Base-by-base conservation (phyloP, 805 yeast species). In the Metschnikowia gelsemii region DNA sequence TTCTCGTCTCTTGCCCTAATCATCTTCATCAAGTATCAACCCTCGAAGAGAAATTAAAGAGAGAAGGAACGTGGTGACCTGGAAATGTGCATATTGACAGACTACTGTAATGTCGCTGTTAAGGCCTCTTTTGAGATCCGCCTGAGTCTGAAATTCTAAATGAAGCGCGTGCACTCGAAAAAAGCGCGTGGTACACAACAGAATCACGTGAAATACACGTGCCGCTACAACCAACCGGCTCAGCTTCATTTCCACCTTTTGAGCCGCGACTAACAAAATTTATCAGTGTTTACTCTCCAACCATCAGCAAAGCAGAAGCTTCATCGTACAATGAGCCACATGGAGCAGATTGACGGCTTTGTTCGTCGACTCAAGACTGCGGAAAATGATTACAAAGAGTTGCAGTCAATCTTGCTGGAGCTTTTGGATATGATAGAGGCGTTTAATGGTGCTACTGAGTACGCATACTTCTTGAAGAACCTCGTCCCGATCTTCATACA, bases 351-450 rank as follows among this genome's bases (percentile, higher is more conserved):
- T 35, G 90, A 83, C 56, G 72, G 79, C 36, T 81, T 86, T 62
- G 87, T 80, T 45, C 62, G 78, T 42, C 73, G 84, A 56, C 75
- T 87, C 43, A 80, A 75, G 43, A 80, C 74, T 35, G 62, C 62
- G 35, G 66, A 71, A 41, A 62, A 68, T 35, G 90, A 83, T 57
- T 72, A 73, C 49, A 76, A 77, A 47, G 66, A 77, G 8, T 81
- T 80, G 51, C 84, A 85, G 48, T 70, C 89, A 0, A 77, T 80
- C 6, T 76, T 88, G 30, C 80, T 89, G 4, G 97, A 91, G 61
- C 69, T 91, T 32, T 76, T 93, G 46, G 98, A 91, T 62, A 78
- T 88, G 61, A 75, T 89, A 30, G 98, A 91, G 58, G 76, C 88
- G 2, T 84, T 86, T 62, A 84, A 84, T 47, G 84, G 87, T 8